Percentiles rank a stretch among this genome's conserved stretches.
Conservation (phyloP, 768 basidiomycete genomes). For the Leccinum boreale region DNA sequence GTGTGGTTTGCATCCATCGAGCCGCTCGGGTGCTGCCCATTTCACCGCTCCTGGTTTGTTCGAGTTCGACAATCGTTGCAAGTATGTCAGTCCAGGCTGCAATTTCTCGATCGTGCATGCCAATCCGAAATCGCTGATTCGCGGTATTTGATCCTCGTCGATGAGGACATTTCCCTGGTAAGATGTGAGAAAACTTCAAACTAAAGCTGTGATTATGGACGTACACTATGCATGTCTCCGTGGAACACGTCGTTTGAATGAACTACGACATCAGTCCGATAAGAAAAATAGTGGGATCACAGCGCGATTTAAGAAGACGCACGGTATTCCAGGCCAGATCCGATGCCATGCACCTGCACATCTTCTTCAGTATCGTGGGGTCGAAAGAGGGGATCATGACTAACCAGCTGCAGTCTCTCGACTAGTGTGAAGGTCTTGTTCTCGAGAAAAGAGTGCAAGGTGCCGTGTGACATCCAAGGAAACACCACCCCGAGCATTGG, state of each 20-base stretch:
- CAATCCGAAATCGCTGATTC: background rate
- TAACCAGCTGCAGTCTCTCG: no score
- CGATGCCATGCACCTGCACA: background rate
- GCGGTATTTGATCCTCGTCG: background rate
- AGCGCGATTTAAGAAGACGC: background rate
- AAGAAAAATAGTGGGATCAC: background rate
- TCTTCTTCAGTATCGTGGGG: background rate
- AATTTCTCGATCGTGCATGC: background rate
- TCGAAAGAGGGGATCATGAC: no score
- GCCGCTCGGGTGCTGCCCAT: slow-evolving; percentile 4
- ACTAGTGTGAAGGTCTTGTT: no score
- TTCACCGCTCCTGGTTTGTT: background rate
- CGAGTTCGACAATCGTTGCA: background rate
- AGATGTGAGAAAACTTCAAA: background rate
- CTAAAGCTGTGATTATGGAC: background rate
- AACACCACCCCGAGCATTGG: no score
- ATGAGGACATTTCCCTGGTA: background rate
- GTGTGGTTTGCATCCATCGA: background rate
- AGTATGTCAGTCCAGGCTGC: background rate
- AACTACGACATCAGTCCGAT: background rate
- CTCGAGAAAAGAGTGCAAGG: no score
- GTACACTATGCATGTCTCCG: background rate
- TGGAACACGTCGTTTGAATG: background rate
- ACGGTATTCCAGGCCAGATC: background rate
- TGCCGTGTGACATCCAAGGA: no score